Evolutionary conservation across 768 basidiomycete genomes (phyloP).

Genomic region (Lepiota venenata): DNA sequence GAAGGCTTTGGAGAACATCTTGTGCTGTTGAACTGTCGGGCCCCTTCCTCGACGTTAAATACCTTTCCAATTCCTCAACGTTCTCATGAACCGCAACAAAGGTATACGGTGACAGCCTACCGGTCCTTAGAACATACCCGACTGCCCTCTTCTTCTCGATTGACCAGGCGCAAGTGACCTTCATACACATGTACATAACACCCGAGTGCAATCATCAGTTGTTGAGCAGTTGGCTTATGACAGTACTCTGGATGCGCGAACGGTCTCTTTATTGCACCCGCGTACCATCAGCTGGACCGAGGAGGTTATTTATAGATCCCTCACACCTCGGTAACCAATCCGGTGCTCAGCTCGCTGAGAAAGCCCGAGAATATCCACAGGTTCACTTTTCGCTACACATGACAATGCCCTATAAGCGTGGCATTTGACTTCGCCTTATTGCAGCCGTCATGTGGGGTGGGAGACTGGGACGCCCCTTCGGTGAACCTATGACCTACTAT

Average conservation of each 20-base stretch:
- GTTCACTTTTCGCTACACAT: neutral
- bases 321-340: neutral
- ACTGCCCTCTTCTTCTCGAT: neutral
- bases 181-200: constrained; percentile 1
- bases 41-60: neutral
- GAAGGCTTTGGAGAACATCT: constrained; percentile 11
- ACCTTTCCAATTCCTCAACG: neutral
- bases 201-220: constrained; percentile 1
- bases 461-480: neutral
- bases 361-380: neutral
- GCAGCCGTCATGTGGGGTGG: constrained; percentile 1
- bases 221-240: neutral
- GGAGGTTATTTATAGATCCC: neutral
- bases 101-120: neutral
- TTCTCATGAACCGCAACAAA: neutral
- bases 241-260: neutral
- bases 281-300: constrained; percentile 2
- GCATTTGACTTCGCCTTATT: neutral
- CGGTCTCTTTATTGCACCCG: constrained; percentile 2
- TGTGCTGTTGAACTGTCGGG: neutral
- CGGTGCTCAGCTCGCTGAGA: neutral
- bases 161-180: constrained; percentile 3
- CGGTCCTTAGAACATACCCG: neutral
- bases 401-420: neutral
- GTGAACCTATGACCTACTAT: no score